Conservation (phyloP, 23 red algal genomes). For the Gracilaria gracilis region DNA sequence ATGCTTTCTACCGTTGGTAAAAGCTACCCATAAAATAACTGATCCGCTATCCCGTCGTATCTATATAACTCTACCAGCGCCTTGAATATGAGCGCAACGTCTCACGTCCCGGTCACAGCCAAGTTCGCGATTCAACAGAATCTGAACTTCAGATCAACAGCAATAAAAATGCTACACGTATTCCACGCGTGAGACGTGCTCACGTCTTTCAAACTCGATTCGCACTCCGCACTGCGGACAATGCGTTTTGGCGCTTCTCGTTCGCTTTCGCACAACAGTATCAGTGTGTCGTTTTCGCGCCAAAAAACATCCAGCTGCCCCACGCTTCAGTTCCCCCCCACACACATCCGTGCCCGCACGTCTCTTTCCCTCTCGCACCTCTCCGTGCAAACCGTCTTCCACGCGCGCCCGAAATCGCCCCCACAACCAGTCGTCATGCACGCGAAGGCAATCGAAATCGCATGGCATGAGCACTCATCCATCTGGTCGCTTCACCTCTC, state of each 20-base stretch:
- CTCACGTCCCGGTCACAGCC: no score
- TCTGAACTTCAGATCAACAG: no score
- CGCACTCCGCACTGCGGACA: background rate
- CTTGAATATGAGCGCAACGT: no score
- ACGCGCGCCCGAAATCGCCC: background rate
- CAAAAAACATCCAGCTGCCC: background rate
- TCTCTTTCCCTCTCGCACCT: background rate
- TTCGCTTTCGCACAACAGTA: background rate
- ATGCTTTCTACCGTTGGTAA: no score
- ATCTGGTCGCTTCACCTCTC: slow-evolving; percentile 63
- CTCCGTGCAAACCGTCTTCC: background rate
- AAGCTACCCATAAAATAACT: no score
- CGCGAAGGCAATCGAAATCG: slow-evolving; percentile 65
- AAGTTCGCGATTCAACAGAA: no score
- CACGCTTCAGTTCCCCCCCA: no score
- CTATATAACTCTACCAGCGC: no score
- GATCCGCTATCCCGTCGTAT: no score
- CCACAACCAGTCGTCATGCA: slow-evolving; percentile 20
- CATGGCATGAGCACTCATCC: slow-evolving; percentile 71
- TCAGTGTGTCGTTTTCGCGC: background rate
- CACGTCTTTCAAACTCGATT: background rate
- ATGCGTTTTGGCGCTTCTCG: background rate
- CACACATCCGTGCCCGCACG: background rate
- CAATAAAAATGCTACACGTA: no score
- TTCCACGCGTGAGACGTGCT: background rate